phyloP scores from a whole-genome alignment of 257 asterid genomes.

The Datura wrightii region DNA sequence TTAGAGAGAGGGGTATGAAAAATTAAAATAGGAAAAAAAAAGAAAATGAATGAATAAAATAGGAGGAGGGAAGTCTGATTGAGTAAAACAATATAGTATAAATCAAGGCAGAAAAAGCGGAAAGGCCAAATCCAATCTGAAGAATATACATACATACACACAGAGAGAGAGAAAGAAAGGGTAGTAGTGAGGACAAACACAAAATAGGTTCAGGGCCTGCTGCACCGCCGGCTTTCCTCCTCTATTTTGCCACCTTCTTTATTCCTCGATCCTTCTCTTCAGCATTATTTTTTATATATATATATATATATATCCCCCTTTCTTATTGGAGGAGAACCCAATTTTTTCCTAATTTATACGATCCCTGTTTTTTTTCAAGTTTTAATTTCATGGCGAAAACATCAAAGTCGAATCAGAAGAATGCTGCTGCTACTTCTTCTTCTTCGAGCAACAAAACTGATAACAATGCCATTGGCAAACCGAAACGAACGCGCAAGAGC shows the following conservation, averaged over 20 bases:
- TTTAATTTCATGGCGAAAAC: conserved; percentile 78
- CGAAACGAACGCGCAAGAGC: conserved; percentile 66
- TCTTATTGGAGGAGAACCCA: conserved; percentile 3
- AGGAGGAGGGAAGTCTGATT: conserved; percentile 23
- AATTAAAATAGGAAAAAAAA: background rate
- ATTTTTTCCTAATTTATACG: background rate
- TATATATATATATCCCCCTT: background rate
- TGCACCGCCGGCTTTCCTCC: conserved; percentile 28
- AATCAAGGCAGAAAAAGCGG: conserved; percentile 37
- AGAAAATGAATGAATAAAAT: background rate
- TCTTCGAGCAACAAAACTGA: background rate
- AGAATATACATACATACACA: background rate
- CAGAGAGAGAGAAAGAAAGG: conserved; percentile 31
- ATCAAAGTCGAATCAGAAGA: conserved; percentile 50
- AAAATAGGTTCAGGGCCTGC: conserved; percentile 27
- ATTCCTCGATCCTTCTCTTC: too few relatives aligned
- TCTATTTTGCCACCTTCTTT: background rate
- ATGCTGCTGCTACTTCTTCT: background rate
- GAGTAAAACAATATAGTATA: conserved; percentile 11
- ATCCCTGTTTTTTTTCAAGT: background rate
- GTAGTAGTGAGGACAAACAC: background rate
- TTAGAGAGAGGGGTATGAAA: too few relatives aligned
- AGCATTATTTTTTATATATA: background rate
- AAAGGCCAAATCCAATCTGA: conserved; percentile 41
- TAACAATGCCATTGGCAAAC: conserved; percentile 31